Percentiles rank a stretch among this genome's conserved stretches.
Evolutionary conservation across 441 rosid genomes (phyloP).

Genomic region (Populus trichocarpa): DNA sequence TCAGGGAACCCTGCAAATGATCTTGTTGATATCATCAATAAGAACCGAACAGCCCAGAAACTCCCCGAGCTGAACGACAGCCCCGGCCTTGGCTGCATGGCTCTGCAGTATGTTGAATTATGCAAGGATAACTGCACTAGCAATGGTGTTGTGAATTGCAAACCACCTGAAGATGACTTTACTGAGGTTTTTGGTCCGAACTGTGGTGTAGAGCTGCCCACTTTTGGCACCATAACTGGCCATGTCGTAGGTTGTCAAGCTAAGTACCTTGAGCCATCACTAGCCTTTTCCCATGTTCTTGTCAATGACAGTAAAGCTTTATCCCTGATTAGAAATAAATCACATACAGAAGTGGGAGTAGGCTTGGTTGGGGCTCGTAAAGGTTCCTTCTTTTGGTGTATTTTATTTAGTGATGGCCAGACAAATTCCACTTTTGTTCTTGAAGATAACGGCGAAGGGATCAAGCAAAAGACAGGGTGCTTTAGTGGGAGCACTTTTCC

Average conservation of each 20-base stretch:
- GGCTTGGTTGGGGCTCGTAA: slow-evolving; percentile 42
- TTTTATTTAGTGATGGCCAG: slow-evolving; percentile 51
- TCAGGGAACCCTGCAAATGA: too few species aligned
- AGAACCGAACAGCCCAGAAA: too few species aligned
- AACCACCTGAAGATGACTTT: slow-evolving; percentile 70
- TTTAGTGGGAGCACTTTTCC: slow-evolving; percentile 29
- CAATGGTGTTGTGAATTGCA: slow-evolving; percentile 50
- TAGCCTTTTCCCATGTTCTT: slow-evolving; percentile 53
- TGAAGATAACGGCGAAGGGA: slow-evolving; percentile 68
- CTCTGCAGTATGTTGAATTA: slow-evolving; percentile 35
- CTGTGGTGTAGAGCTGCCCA: slow-evolving; percentile 80
- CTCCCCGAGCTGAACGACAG: too few species aligned
- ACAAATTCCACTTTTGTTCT: slow-evolving; percentile 70
- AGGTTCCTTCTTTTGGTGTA: slow-evolving; percentile 16
- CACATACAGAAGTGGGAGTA: slow-evolving; percentile 66
- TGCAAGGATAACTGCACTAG: slow-evolving; percentile 76
- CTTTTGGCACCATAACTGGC: slow-evolving; percentile 67
- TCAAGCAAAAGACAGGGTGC: slow-evolving; percentile 74
- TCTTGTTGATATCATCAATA: too few species aligned
- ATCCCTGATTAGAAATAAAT: slow-evolving; percentile 52
- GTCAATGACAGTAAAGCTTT: slow-evolving; percentile 46
- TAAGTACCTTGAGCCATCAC: too few species aligned
- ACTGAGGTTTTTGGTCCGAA: slow-evolving; percentile 82
- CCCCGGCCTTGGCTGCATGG: too few species aligned
- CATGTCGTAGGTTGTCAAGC: slow-evolving; percentile 58